Conservation (phyloP, 2,329 filamentous ascomycete genomes). For the Fusarium concolor region DNA sequence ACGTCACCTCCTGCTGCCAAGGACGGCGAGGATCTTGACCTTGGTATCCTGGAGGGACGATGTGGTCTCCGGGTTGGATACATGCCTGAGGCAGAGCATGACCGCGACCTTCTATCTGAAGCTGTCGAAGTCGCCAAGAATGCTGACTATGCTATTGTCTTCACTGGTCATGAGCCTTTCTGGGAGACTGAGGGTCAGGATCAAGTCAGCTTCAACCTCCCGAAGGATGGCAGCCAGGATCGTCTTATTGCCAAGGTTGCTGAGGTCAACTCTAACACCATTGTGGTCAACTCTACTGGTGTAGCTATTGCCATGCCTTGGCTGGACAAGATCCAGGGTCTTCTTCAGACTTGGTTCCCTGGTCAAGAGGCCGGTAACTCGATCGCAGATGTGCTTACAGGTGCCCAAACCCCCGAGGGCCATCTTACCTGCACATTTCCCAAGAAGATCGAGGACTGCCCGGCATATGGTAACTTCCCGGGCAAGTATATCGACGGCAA, state of each 20-base stretch:
- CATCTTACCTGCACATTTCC: constrained; percentile 75
- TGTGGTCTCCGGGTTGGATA: constrained; percentile 50
- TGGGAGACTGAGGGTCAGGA: constrained; percentile 70
- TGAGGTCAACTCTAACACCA: constrained; percentile 67
- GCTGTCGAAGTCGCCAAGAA: constrained; percentile 69
- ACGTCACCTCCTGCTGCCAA: constrained; percentile 46
- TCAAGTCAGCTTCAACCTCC: constrained; percentile 77
- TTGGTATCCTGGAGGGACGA: constrained; percentile 51
- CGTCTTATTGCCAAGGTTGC: constrained; percentile 67
- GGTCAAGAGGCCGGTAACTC: constrained; percentile 77
- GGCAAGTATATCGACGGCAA: constrained; percentile 59
- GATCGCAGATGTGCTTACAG: constrained; percentile 74
- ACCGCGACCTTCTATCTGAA: constrained; percentile 54
- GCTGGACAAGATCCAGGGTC: constrained; percentile 66
- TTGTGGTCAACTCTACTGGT: constrained; percentile 73
- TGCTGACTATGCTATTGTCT: constrained; percentile 65
- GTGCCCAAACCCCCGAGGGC: constrained; percentile 72
- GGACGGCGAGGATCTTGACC: constrained; percentile 42
- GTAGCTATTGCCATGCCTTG: constrained; percentile 72
- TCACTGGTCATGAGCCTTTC: constrained; percentile 69
- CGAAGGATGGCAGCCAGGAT: constrained; percentile 69
- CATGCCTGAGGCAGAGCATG: constrained; percentile 49
- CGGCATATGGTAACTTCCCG: constrained; percentile 71
- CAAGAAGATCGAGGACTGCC: constrained; percentile 68
- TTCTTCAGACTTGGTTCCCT: constrained; percentile 75